Evolutionary conservation across 805 yeast genomes (phyloP), one percentile per base, ranked within the genome.

Genomic region (Cyberlindnera meyerae): DNA sequence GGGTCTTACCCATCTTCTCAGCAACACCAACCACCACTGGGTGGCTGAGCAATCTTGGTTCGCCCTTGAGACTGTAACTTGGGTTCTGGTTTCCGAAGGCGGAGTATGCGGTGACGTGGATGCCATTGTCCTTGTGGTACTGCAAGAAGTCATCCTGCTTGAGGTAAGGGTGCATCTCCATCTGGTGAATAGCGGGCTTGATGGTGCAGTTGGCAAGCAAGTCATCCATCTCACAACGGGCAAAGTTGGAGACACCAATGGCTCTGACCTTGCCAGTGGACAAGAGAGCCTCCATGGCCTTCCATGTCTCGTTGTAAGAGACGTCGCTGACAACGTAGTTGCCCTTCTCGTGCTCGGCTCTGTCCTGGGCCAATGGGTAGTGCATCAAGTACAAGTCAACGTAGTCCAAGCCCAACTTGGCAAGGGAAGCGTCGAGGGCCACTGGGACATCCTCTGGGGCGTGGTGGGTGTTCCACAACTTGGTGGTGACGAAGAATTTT

Each of bases 211-310:
- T 56, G 20, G 55, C 51, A 31, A 71, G 48, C 13, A 74, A 58
- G 27, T 52, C 57, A 16, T 39, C 25, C 38, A 82, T 52, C 48
- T 77, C 75, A 7, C 59, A 63, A 15, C 68, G 65, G 14, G 73
- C 60, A 47, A 78, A 81, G 56, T 82, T 82, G 13, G 87, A 79
- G 14, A 78, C 77, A 11, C 90, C 90, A 43, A 82, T 77, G 45
- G 73, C 66, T 46, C 72, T 71, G 12, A 75, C 80, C 42, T 68
- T 63, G 3, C 88, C 88, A 31, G 67, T 68, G 28, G 67, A 64
- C 33, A 68, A 63, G 25, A 77, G 70, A 43, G 64, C 63, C 37
- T 75, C 77, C 45, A 79, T 52, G 37, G 66, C 75, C 28, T 59
- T 53, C 89, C 89, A 82, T 4, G 82, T 76, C 21, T 65, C 64